Evolutionary conservation across 1,284 basidiomycete species (phyloP), one percentile per base, ranked within the genome.

Genomic region (Apiotrichum sp.): DNA sequence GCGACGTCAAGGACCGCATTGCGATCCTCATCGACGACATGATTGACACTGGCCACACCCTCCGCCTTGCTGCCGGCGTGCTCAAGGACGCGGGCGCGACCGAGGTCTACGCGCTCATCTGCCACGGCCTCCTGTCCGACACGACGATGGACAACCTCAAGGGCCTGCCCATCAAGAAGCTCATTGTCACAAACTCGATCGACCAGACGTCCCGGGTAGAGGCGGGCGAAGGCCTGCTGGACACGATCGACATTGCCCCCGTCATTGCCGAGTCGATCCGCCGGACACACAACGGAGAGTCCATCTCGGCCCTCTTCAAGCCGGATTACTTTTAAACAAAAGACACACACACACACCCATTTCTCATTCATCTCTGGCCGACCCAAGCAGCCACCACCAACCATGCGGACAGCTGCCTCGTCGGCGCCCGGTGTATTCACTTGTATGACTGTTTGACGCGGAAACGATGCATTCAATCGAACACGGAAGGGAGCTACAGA

Each of bases 1-100:
- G 95, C n/a, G 91, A 98, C 72, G 95, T 98, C 59, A 83, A 82
- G 66, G 92, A 88, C 77, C 93, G 93, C 80, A 88, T 87, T 51
- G 93, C 90, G 34, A 95, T 98, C 68, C 80, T 98, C 49, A 87
- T 98, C 34, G 95, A 98, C 74, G 95, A 98, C 73, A 98, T 98
- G 92, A 87, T 97, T 70, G 96, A 98, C 75, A 93, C 91, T 5
- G 95, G 93, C 2, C 82, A 82, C 58, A 98, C 96, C 2, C 82
- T 98, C 31, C 79, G 84, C 10, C 79, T 97, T 14, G 95, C 95
- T 33, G 88, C 86, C 10, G 85, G 85, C 53, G 89, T 92, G 3
- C 79, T 98, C 59, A 81, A 85, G 57, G 89, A 93, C 63, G 88
- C 88, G 55, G 95, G 96, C 35, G 95, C 93, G 2, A 86, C 83